phyloP scores from a whole-genome alignment of 2,329 filamentous ascomycete species.

The Davidsoniella virescens region DNA sequence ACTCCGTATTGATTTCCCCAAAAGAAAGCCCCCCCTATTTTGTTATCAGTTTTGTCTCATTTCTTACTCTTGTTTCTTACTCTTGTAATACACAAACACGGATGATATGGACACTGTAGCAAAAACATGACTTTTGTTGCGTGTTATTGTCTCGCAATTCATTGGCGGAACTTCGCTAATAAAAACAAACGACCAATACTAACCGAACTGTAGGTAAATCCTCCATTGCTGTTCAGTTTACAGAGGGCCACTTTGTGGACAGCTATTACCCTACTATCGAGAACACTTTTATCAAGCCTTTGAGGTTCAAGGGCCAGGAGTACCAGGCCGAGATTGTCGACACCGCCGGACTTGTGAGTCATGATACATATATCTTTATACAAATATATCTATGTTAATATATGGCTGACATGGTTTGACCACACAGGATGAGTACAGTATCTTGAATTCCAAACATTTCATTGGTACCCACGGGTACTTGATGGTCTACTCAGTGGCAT shows the following conservation, averaged over 20 bases:
- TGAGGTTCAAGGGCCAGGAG: constrained; percentile 83
- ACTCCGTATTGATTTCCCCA: too few species aligned
- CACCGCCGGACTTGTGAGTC: constrained; percentile 71
- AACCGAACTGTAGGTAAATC: constrained; percentile 58
- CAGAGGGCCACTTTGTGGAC: constrained; percentile 96
- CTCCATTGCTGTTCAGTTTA: constrained; percentile 89
- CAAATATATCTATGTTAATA: background rate
- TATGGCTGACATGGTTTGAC: constrained; percentile 4
- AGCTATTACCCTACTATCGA: constrained; percentile 99
- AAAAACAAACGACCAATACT: too few species aligned
- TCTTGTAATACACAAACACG: too few species aligned
- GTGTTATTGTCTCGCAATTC: too few species aligned
- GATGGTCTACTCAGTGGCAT: constrained; percentile 95
- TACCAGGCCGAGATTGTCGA: constrained; percentile 96
- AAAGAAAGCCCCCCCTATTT: too few species aligned
- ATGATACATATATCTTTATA: constrained; percentile 14
- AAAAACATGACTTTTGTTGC: too few species aligned
- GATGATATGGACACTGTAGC: too few species aligned
- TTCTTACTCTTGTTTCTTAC: too few species aligned
- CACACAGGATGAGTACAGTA: constrained; percentile 84
- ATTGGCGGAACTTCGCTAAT: too few species aligned
- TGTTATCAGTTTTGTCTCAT: too few species aligned
- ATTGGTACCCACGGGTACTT: constrained; percentile 98
- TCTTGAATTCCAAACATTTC: constrained; percentile 95
- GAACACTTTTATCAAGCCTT: constrained; percentile 94